A percentile compares a stretch with the other conserved stretches of the same genome.
phyloP scores from a whole-genome alignment of 441 rosid genomes.

The Erysimum pusillum region DNA sequence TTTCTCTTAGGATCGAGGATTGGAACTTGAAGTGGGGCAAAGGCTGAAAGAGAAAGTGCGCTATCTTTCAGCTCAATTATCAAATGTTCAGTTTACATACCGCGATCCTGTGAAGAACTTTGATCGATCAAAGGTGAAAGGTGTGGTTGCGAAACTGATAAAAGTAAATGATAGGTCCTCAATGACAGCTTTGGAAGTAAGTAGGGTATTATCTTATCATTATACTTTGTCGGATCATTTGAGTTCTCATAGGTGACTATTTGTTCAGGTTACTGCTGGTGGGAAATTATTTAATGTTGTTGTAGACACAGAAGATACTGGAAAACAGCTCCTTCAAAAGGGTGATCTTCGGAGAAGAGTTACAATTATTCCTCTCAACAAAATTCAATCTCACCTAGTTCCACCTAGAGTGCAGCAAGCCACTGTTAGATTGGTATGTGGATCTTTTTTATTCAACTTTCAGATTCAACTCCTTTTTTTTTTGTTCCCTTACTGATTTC shows the following conservation, averaged over 20 bases:
- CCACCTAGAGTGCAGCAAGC: slow-evolving; percentile 75
- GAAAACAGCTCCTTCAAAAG: slow-evolving; percentile 90
- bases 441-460: slow-evolving; percentile 29
- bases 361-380: slow-evolving; percentile 92
- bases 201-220: slow-evolving; percentile 29
- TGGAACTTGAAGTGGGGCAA: slow-evolving; percentile 71
- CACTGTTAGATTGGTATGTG: slow-evolving; percentile 77
- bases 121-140: slow-evolving; percentile 94
- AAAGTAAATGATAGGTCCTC: slow-evolving; percentile 81
- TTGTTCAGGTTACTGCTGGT: slow-evolving; percentile 89
- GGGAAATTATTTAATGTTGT: slow-evolving; percentile 92
- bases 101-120: slow-evolving; percentile 87
- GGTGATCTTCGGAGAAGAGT: slow-evolving; percentile 92
- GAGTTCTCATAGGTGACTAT: slow-evolving; percentile 27
- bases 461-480: not conserved
- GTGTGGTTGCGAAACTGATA: slow-evolving; percentile 90
- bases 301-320: slow-evolving; percentile 92
- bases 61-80: slow-evolving; percentile 68
- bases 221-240: not conserved
- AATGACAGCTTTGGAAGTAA: slow-evolving; percentile 94
- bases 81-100: slow-evolving; percentile 86
- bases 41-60: slow-evolving; percentile 79
- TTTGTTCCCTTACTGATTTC: slow-evolving; percentile 17
- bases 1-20: slow-evolving; percentile 71
- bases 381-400: slow-evolving; percentile 72